Evolutionary conservation across 805 yeast species (phyloP), one percentile per base, ranked within the genome.

Genomic region (Ogataea corticis): DNA sequence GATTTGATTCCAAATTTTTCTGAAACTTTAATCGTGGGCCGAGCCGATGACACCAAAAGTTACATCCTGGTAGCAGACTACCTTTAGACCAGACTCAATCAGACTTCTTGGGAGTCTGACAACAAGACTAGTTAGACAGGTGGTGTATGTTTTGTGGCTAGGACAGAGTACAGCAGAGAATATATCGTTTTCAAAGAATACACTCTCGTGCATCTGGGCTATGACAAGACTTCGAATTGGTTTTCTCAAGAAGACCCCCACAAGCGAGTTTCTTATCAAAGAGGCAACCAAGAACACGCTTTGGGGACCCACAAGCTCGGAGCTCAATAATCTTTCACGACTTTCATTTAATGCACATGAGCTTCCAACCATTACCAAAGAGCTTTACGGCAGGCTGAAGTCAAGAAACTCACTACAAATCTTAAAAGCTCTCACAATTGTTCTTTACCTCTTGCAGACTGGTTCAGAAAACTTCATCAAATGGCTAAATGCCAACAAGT

Each of bases 231-330:
- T 65, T n/a, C 55, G 51, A 6, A 48, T 60, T 7, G 31, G 29
- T 13, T 21, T 59, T 1, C 51, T 66, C 2, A 57, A 58, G 15
- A 75, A 69, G 46, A 45, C 64, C 5, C 38, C 54, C 3, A 43
- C 45, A 14, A 44, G 71, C 58, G 62, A 56, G 35, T 38, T 33
- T 2, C 41, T 58, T 46, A 67, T 72, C 13, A 68, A 62, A 48
- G 63, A 67, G 16, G 80, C 83, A 7, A 80, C 84, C 18, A 71
- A 70, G 46, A 83, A 79, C 46, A 67, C 72, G 7, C 25, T 46
- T 1, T 66, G 72, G 54, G 85, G 62, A 1, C 84, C 84, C 0
- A 76, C 77, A 7, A 76, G 80, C n/a, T 66, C 73, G 5, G 76
- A 80, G 47, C 65, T 82, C 57, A 73, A 74, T 46, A 80, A 79